These are phyloP conservation scores for Phytopythium boreale DNA, from an alignment of 352 stramenopile genomes.

Conservation along the genomic window DNA sequence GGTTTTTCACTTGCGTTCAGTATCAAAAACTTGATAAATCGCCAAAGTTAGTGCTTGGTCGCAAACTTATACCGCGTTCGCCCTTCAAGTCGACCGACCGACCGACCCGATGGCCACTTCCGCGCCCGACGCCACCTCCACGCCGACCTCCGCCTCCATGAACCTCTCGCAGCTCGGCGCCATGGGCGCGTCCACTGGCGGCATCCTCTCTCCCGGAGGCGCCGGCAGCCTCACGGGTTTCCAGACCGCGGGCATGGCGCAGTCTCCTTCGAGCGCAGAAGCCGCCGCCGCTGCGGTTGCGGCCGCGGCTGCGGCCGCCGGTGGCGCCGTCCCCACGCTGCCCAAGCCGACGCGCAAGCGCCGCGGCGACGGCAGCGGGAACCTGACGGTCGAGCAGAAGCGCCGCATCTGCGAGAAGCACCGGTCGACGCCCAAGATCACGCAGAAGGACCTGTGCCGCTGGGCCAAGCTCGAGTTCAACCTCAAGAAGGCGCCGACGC, in stretches of 20 bases:
- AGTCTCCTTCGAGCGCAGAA: not conserved
- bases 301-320: constrained; percentile 13
- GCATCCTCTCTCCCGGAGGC: constrained; percentile 14
- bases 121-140: constrained; percentile 10
- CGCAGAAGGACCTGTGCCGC: constrained; percentile 84
- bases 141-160: constrained; percentile 1
- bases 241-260: not conserved
- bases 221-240: constrained; percentile 3
- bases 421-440: constrained; percentile 83
- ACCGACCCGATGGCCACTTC: constrained; percentile 32
- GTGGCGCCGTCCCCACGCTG: not conserved
- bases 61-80: constrained; percentile 9
- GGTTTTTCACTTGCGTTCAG: constrained; percentile 1
- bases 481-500: constrained; percentile 75
- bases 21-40: constrained; percentile 48
- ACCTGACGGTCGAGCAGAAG: constrained; percentile 87
- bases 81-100: constrained; percentile 29
- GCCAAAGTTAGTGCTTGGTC: constrained; percentile 53
- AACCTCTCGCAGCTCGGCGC: constrained; percentile 20
- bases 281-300: not conserved
- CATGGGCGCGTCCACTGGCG: constrained; percentile 26
- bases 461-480: constrained; percentile 90
- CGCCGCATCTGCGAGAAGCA: constrained; percentile 88
- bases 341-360: constrained; percentile 27
- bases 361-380: constrained; percentile 62